Base-by-base conservation (phyloP, 2,329 filamentous ascomycete genomes). In the Acephala macrosclerotiorum region DNA sequence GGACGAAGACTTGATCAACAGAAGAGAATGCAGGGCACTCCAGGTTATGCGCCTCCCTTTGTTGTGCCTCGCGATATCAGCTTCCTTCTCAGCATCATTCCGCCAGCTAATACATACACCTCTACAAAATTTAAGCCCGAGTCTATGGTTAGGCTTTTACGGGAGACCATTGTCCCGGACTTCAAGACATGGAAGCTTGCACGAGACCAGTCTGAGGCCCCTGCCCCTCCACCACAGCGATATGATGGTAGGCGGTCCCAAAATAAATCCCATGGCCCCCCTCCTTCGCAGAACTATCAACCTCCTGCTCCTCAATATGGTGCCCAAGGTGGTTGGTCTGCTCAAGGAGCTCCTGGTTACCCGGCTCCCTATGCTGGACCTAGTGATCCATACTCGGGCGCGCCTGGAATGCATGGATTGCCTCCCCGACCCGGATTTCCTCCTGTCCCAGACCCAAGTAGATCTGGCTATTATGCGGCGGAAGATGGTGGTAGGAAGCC, bases 1-100 rank as follows among this genome's bases (percentile, higher is more conserved):
- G 93, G 93, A 29, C 90, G 94, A 63, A 90, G 94, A 40, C 84
- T 96, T 25, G 93, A 96, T 73, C 91, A 96, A 75, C 82, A 75
- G 66, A 79, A 73, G 75, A 85, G 88, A 60, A 84, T 89, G 5
- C 82, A 83, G 68, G 78, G 79, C 14, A 72, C 75, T 33, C 69
- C 76, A 18, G 75, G 73, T 75, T 78, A 72, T 3, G 71, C 75
- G 36, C 71, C 82, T 29, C 84, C 88, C 12, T 85, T 90, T 2
- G 89, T 92, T 0, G 84, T 97, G 42, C 93, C 95, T 33, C 88
- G 92, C 47, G 85, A 88, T 62, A 81, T 89, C 58, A 83, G 84
- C 40, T 83, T 85, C 70, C 78, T 89, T 35, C 81, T 91, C 26
- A 86, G 85, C 74, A 88, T 90, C 68, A 87, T 91, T 56, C 90